These are phyloP conservation scores for Populus alba DNA, from an alignment of 345 rosid species.

Conservation along the genomic window DNA sequence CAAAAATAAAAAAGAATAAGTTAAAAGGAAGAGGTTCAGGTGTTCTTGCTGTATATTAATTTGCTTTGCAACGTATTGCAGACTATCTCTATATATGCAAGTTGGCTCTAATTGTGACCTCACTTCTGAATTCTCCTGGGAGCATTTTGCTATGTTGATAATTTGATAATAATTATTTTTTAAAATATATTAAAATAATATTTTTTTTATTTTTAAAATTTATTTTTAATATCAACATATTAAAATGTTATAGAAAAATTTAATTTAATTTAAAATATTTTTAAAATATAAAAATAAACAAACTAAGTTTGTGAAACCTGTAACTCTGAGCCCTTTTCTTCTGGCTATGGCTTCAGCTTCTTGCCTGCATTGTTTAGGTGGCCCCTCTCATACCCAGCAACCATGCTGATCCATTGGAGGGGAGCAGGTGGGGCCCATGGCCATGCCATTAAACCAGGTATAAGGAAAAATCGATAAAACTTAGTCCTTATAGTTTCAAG, in stretches of 20 bases:
- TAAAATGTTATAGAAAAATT: too few species aligned
- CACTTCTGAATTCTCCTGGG: neutral
- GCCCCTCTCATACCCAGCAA: neutral
- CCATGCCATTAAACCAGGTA: neutral
- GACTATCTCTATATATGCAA: neutral
- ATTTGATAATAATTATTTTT: too few species aligned
- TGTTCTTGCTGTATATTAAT: slow-evolving; percentile 21
- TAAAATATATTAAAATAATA: too few species aligned
- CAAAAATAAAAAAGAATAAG: too few species aligned
- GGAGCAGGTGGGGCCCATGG: neutral
- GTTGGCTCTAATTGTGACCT: slow-evolving; percentile 1
- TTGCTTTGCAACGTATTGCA: neutral
- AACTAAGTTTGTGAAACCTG: neutral
- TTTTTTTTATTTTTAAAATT: too few species aligned
- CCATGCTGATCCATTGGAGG: neutral
- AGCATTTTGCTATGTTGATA: too few species aligned
- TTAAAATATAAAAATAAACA: too few species aligned
- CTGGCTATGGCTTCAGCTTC: neutral
- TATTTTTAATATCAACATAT: too few species aligned
- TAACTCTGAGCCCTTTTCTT: neutral
- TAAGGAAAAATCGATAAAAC: neutral
- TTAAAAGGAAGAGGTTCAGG: neutral
- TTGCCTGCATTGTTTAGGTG: neutral
- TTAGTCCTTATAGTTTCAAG: neutral
- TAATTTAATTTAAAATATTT: too few species aligned